These are phyloP conservation scores for Sporisorium graminicola DNA, from an alignment of 1,284 basidiomycete species.

Conservation along the genomic window DNA sequence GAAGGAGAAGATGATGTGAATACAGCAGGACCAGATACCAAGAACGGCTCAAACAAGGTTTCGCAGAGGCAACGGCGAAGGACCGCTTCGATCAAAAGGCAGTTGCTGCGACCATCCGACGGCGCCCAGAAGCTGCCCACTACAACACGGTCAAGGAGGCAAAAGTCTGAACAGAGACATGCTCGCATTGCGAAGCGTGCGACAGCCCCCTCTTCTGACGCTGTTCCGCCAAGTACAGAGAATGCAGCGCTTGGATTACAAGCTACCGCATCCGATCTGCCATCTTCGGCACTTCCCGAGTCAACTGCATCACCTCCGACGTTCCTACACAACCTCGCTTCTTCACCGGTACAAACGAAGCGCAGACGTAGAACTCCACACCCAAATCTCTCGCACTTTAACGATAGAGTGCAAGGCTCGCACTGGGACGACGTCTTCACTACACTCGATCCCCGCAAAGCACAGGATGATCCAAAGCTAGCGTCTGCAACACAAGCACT, in stretches of 20 bases:
- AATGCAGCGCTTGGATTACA: background rate
- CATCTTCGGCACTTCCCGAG: background rate
- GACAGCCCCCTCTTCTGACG: background rate
- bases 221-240: background rate
- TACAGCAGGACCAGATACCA: background rate
- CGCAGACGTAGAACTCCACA: conserved; percentile 2
- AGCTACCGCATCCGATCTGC: background rate
- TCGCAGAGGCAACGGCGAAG: conserved; percentile 30
- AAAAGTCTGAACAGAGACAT: background rate
- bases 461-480: background rate
- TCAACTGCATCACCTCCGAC: background rate
- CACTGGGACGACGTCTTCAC: conserved; percentile 32
- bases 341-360: background rate
- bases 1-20: too few relatives aligned
- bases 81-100: conserved; percentile 19
- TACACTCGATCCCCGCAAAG: background rate
- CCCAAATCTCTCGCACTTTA: conserved; percentile 30
- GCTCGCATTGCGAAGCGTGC: conserved; percentile 2
- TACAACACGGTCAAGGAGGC: background rate
- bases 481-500: conserved; percentile 9
- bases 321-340: background rate
- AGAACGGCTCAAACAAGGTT: background rate
- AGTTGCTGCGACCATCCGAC: background rate
- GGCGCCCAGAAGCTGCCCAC: too few relatives aligned
- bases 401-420: conserved; percentile 34